Evolutionary conservation across 2,329 filamentous ascomycete genomes (phyloP).

Genomic region (Boeremia lycopersici): DNA sequence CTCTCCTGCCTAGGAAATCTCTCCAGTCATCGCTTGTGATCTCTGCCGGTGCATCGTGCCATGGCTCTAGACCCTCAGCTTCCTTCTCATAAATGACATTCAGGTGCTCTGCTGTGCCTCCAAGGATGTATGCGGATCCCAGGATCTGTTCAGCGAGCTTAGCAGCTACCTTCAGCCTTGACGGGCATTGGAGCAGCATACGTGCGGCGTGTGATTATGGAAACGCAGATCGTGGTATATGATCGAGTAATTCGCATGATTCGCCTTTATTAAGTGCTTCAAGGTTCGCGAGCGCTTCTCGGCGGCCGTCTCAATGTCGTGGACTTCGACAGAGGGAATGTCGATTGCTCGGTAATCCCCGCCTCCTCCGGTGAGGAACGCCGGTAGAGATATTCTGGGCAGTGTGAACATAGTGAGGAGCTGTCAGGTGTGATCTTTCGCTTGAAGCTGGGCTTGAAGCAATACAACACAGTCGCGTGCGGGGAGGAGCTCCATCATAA

Average conservation of each 20-base stretch:
- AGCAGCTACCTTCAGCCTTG: constrained; percentile 32
- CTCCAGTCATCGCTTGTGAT: constrained; percentile 84
- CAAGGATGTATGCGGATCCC: constrained; percentile 83
- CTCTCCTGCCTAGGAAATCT: constrained; percentile 76
- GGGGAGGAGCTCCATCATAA: constrained; percentile 19
- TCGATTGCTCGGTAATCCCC: constrained; percentile 45
- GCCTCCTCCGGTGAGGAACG: constrained; percentile 24
- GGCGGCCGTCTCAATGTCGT: constrained; percentile 78
- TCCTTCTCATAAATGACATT: constrained; percentile 82
- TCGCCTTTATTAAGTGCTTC: constrained; percentile 88
- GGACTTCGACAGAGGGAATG: constrained; percentile 71
- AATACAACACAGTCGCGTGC: constrained; percentile 20
- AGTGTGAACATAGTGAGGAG: constrained; percentile 31
- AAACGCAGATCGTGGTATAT: constrained; percentile 76
- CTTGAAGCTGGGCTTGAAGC: not conserved
- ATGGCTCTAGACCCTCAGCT: constrained; percentile 73
- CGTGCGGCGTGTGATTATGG: constrained; percentile 83
- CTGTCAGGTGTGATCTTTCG: constrained; percentile 3
- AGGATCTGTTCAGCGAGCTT: constrained; percentile 62
- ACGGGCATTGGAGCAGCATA: constrained; percentile 46
- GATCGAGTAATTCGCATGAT: constrained; percentile 88
- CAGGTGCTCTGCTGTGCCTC: constrained; percentile 74
- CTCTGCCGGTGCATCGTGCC: constrained; percentile 84
- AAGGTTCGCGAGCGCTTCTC: constrained; percentile 82
- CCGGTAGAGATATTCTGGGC: constrained; percentile 28